phyloP scores from a whole-genome alignment of 805 yeast genomes.

The Yarrowia yakushimensis region DNA sequence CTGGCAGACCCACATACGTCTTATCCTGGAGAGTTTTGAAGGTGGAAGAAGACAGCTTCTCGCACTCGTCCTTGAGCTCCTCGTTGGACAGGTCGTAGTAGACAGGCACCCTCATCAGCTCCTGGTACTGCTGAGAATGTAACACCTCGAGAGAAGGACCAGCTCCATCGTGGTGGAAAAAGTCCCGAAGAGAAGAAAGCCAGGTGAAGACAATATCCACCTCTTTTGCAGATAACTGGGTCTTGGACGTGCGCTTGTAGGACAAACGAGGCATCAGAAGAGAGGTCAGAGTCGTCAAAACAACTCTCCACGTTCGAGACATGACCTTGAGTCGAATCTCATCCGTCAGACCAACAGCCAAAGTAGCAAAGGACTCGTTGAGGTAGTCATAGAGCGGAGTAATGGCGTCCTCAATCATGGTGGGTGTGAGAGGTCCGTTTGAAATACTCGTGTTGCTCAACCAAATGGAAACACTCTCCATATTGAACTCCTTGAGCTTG shows the following conservation, averaged over 20 bases:
- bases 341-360: conserved; percentile 57
- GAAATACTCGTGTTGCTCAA: conserved; percentile 33
- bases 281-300: conserved; percentile 64
- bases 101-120: conserved; percentile 58
- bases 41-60: conserved; percentile 54
- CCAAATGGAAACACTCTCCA: conserved; percentile 38
- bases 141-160: conserved; percentile 70
- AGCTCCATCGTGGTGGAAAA: conserved; percentile 75
- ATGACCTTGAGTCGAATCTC: conserved; percentile 60
- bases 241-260: conserved; percentile 38
- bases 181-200: conserved; percentile 66
- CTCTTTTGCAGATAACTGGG: conserved; percentile 55
- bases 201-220: conserved; percentile 67
- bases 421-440: conserved; percentile 29
- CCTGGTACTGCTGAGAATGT: conserved; percentile 61
- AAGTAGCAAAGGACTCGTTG: conserved; percentile 60
- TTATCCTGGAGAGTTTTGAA: conserved; percentile 48
- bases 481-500: conserved; percentile 28
- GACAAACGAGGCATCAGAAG: conserved; percentile 68
- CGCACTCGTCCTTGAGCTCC: conserved; percentile 55
- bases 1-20: conserved; percentile 43
- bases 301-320: conserved; percentile 76
- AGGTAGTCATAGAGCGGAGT: conserved; percentile 71
- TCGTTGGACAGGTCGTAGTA: conserved; percentile 53
- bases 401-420: conserved; percentile 58